Evolutionary conservation across 169 alveolate species (phyloP).

Genomic region (Eimeria falciformis): DNA sequence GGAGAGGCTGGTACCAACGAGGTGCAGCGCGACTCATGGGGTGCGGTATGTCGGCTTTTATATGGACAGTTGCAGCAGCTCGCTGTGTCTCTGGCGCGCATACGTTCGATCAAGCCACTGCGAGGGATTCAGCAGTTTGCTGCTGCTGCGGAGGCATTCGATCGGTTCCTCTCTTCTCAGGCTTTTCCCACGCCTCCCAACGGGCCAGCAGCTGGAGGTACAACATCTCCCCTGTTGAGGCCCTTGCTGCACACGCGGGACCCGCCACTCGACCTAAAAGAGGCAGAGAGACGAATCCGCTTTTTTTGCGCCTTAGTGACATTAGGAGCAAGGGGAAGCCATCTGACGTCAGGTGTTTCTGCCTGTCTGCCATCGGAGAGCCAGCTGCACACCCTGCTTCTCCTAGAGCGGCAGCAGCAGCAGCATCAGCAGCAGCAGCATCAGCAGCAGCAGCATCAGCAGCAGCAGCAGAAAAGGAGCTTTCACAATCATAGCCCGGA

Average conservation of each 20-base stretch:
- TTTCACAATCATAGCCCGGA: background rate
- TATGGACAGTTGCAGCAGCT: conserved; percentile 52
- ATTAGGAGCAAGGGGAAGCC: conserved; percentile 22
- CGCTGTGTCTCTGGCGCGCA: conserved; percentile 20
- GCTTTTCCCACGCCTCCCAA: background rate
- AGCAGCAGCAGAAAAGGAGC: background rate
- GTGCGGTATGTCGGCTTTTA: conserved; percentile 56
- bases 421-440: background rate
- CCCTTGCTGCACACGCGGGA: conserved; percentile 54
- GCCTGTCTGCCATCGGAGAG: conserved; percentile 52
- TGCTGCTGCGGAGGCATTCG: conserved; percentile 46
- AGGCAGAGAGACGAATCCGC: conserved; percentile 53
- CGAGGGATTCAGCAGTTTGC: conserved; percentile 35
- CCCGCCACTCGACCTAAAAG: conserved; percentile 46
- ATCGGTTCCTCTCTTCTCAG: conserved; percentile 41
- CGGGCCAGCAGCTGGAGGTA: background rate
- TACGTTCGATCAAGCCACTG: conserved; percentile 50
- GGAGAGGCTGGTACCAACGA: background rate
- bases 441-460: no score
- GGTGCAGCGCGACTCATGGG: conserved; percentile 14
- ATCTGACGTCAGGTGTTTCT: background rate
- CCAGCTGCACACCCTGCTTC: background rate
- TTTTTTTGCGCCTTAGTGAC: conserved; percentile 49
- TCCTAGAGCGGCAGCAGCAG: background rate
- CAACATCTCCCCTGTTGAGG: background rate